These are phyloP conservation scores for Entonaema liquescens DNA, from an alignment of 495 filamentous ascomycete species.

Conservation along the genomic window DNA sequence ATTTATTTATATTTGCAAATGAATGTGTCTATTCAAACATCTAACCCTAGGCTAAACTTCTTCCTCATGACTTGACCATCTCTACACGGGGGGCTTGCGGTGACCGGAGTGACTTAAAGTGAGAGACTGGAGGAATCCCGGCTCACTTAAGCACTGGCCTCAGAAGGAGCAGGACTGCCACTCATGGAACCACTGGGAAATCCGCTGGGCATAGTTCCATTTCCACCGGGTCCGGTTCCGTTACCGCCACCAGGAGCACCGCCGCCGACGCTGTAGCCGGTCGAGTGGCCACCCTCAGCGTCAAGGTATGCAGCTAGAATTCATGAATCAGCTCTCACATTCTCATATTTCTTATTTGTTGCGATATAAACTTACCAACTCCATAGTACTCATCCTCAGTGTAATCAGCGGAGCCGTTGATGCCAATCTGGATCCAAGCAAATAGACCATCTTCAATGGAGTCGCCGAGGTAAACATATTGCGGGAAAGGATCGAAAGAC, in stretches of 20 bases:
- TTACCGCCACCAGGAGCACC: slow-evolving; percentile 26
- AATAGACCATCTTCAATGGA: slow-evolving; percentile 61
- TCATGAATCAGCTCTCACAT: neutral
- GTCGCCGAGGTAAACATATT: slow-evolving; percentile 64
- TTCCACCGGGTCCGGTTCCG: slow-evolving; percentile 26
- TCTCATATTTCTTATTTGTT: neutral
- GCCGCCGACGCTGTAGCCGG: slow-evolving; percentile 22
- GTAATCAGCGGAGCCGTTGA: slow-evolving; percentile 50
- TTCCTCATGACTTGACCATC: no score
- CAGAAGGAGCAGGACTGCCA: slow-evolving; percentile 12
- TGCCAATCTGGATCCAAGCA: slow-evolving; percentile 59
- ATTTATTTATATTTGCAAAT: no score
- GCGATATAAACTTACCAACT: slow-evolving; percentile 19
- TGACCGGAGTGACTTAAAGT: neutral
- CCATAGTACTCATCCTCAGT: slow-evolving; percentile 39
- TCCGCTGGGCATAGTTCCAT: slow-evolving; percentile 8
- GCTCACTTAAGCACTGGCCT: slow-evolving; percentile 10
- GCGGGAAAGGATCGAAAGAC: slow-evolving; percentile 64
- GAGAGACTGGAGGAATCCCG: neutral
- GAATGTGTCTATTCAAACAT: no score
- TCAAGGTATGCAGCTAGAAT: slow-evolving; percentile 37
- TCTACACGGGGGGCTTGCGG: neutral
- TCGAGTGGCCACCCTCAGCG: slow-evolving; percentile 41
- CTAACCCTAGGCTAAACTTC: no score
- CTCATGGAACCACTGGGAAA: slow-evolving; percentile 14